Percentiles rank a stretch among this genome's conserved stretches.
Evolutionary conservation across 768 basidiomycete genomes (phyloP).

Genomic region (Lepiota venenata): DNA sequence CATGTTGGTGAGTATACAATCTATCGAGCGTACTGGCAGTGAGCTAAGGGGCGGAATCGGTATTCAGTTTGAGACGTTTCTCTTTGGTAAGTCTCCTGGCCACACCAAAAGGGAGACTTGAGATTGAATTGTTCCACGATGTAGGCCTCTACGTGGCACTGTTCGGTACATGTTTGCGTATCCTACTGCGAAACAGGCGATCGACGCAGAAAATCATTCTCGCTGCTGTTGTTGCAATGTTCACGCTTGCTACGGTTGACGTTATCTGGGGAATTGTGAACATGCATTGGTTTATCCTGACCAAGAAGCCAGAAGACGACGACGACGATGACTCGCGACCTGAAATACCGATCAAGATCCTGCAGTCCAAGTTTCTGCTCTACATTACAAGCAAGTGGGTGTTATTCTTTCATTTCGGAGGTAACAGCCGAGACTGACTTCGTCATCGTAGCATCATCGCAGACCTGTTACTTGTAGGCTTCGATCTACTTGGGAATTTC

Average conservation of each 20-base stretch:
- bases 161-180: conserved; percentile 8
- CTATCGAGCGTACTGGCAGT: not conserved
- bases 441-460: conserved; percentile 22
- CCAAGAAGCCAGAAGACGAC: conserved; percentile 10
- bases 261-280: conserved; percentile 26
- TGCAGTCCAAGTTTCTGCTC: conserved; percentile 26
- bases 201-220: conserved; percentile 23
- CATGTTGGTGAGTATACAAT: conserved; percentile 1
- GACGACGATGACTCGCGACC: not conserved
- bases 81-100: not conserved
- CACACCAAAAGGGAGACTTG: not conserved
- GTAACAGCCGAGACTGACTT: not conserved
- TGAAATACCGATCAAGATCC: conserved; percentile 22
- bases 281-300: conserved; percentile 25
- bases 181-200: conserved; percentile 21
- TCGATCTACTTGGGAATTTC: not conserved
- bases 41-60: not conserved
- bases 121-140: not conserved
- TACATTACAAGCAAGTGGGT: conserved; percentile 32
- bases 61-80: conserved; percentile 9
- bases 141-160: conserved; percentile 9
- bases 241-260: conserved; percentile 25
- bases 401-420: not conserved
- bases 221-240: conserved; percentile 24
- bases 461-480: conserved; percentile 25